These are phyloP conservation scores for Phanerochaete carnosa DNA, from an alignment of 768 basidiomycete genomes.

Conservation along the genomic window DNA sequence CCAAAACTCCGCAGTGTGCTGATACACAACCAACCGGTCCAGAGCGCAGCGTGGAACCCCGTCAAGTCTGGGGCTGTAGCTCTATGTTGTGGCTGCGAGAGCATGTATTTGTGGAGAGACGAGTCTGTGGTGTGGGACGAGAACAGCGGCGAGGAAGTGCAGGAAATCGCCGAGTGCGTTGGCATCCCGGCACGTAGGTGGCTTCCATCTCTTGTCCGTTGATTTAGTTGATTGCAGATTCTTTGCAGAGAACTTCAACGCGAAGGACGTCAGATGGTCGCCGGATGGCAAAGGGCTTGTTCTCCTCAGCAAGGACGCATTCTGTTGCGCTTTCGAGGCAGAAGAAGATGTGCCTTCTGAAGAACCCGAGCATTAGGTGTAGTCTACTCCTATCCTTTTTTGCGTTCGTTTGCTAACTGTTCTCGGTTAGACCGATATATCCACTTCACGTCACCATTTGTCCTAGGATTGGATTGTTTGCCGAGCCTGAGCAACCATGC, in stretches of 20 bases:
- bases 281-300: conserved; percentile 84
- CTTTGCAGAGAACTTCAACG: conserved; percentile 62
- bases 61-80: conserved; percentile 67
- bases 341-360: conserved; percentile 17
- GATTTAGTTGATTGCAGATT: background rate
- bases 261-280: conserved; percentile 71
- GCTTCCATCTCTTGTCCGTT: background rate
- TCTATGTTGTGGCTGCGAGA: conserved; percentile 62
- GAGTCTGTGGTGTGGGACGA: conserved; percentile 56
- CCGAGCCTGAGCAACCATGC: too few species aligned
- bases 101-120: conserved; percentile 79
- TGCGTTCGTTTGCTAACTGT: too few species aligned
- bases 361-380: background rate
- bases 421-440: too few species aligned
- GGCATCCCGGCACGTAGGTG: conserved; percentile 83
- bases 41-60: conserved; percentile 75
- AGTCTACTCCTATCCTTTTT: too few species aligned
- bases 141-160: conserved; percentile 39
- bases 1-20: conserved; percentile 68
- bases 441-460: too few species aligned
- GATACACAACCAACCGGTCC: conserved; percentile 58
- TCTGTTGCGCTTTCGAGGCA: conserved; percentile 86
- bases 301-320: conserved; percentile 71
- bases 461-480: too few species aligned
- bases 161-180: conserved; percentile 88